These are phyloP conservation scores for Fraxinus ornus DNA, from an alignment of 305 asterid species.

Conservation along the genomic window DNA sequence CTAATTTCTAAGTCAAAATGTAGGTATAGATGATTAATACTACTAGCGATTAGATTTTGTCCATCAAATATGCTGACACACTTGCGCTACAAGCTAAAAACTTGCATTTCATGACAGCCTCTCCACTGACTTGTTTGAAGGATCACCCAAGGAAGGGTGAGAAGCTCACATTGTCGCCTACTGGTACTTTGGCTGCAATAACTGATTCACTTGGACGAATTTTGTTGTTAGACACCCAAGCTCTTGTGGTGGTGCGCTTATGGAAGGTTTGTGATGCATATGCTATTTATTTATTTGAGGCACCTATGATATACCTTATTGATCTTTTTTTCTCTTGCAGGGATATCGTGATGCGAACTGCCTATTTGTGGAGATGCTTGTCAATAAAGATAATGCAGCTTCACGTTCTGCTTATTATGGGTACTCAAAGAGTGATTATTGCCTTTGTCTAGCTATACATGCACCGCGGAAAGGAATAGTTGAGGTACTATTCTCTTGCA, in stretches of 20 bases:
- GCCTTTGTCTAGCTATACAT: slow-evolving; percentile 90
- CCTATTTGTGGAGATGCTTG: slow-evolving; percentile 92
- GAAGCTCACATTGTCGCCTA: slow-evolving; percentile 88
- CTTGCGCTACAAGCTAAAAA: slow-evolving; percentile 6
- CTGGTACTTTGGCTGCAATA: slow-evolving; percentile 94
- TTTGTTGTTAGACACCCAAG: slow-evolving; percentile 89
- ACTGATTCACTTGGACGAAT: slow-evolving; percentile 96
- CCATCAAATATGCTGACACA: slow-evolving; percentile 10
- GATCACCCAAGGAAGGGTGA: slow-evolving; percentile 96
- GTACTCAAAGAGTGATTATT: slow-evolving; percentile 69
- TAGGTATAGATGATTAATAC: too few species aligned
- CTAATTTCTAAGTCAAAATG: background rate
- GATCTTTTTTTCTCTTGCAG: slow-evolving; percentile 39
- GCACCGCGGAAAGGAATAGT: slow-evolving; percentile 96
- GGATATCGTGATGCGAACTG: slow-evolving; percentile 99
- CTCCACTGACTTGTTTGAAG: slow-evolving; percentile 83
- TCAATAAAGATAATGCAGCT: slow-evolving; percentile 48
- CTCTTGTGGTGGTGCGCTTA: slow-evolving; percentile 85
- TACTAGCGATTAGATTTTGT: background rate
- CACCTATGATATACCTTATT: background rate
- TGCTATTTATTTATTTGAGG: slow-evolving; percentile 4
- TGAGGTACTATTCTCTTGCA: slow-evolving; percentile 56
- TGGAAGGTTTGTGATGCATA: slow-evolving; percentile 70
- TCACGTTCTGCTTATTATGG: slow-evolving; percentile 36
- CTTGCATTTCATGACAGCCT: slow-evolving; percentile 59